Evolutionary conservation across 495 filamentous ascomycete species (phyloP), one percentile per base, ranked within the genome.

Genomic region (Chaetomium tenue): DNA sequence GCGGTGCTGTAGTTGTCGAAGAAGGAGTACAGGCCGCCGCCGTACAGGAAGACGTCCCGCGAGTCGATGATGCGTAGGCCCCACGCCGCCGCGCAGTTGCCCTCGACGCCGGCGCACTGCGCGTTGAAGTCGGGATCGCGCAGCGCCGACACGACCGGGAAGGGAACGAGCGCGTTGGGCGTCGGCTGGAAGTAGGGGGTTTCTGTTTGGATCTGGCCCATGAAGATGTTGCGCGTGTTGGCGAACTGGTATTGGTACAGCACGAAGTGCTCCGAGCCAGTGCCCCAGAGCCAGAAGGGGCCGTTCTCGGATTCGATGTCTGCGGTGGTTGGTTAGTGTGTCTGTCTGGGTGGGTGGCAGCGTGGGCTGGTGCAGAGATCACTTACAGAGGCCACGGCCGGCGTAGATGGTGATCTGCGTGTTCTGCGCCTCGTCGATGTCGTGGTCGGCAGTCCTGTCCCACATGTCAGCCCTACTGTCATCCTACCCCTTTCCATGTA

Each of bases 391-490:
- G 13, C 90, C 89, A 33, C 90, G 83, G 0, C 90, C 90, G 8
- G 82, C 81, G 70, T 86, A 91, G 12, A 95, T 69, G 7, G 87
- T 90, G 64, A 92, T 87, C 60, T 88, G 89, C 2, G 83, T 86
- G 64, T 86, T 82, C 25, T 66, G 68, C 3, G 77, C 61, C 58
- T 85, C 84, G 53, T 98, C 93, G 47, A 97, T 88, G 62, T 93
- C 92, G 76, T 98, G 93, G 72, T 98, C 93, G 4, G 93, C 87
- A 22, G 91, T 89, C 92, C 89, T 90, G 69, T 37, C 26, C 0
- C 83, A 83, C 81, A 2, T 85, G 63, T 83, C 81, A 76, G 90
- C 87, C 70, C 86, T 85, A 5, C 16, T 30, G 86, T 68, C 63
- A 86, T 84, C 5, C 80, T 79, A 44, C 20, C 61, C 26, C 50